Evolutionary conservation across 192 early-diverging fungal genomes (phyloP).

Genomic region (Backusella psychrophila): DNA sequence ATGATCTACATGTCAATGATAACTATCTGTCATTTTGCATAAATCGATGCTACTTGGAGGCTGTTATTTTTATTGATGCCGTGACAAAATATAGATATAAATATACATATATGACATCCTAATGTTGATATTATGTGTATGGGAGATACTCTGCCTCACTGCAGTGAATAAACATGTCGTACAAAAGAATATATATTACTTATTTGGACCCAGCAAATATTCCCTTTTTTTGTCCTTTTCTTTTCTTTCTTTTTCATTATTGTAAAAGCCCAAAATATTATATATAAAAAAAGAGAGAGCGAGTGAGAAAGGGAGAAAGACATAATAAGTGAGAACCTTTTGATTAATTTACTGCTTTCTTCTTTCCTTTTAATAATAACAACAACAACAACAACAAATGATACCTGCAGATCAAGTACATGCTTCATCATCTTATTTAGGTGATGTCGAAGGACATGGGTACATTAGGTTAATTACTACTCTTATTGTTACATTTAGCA

Average conservation of each 20-base stretch:
- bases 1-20: too few relatives aligned
- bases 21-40: too few relatives aligned
- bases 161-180: not conserved
- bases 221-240: not conserved
- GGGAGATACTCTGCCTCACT: too few relatives aligned
- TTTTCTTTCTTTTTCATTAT: not conserved
- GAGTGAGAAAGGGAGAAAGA: not conserved
- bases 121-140: too few relatives aligned
- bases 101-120: too few relatives aligned
- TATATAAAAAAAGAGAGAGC: not conserved
- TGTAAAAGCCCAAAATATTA: not conserved
- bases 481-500: not conserved
- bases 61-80: too few relatives aligned
- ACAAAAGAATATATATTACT: not conserved
- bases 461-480: not conserved
- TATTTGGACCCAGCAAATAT: not conserved
- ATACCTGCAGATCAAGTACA: not conserved
- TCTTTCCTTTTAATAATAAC: not conserved
- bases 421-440: not conserved
- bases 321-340: not conserved
- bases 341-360: not conserved
- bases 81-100: too few relatives aligned
- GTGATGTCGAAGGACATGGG: not conserved
- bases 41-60: too few relatives aligned
- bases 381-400: not conserved